Base-by-base conservation (phyloP, 2,329 filamentous ascomycete species). In the Xylariaceae sp. region DNA sequence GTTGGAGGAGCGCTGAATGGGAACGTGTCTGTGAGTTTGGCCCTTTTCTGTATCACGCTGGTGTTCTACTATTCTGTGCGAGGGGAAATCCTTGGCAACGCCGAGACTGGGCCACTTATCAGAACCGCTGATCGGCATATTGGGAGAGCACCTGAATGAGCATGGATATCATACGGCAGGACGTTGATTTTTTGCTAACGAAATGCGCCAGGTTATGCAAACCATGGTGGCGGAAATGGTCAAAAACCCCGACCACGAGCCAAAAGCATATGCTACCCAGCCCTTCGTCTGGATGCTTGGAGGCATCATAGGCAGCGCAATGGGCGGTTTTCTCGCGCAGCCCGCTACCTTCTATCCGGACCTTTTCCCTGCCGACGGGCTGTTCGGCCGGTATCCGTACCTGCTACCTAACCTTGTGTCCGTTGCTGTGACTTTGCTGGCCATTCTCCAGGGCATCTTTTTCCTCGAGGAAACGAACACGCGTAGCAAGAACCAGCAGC, bases 391-490 rank as follows among this genome's bases (percentile, higher is more conserved):
- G 7, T 87, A 83, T 52, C 85, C 86, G 0, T 90, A 87, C 51
- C 70, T 87, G n/a, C 65, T 76, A 4, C 84, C 84, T 1, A 88
- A 87, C 52, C 52, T 87, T 1, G 67, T 85, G 38, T 78, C 81
- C 0, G 81, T 82, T 1, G 67, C 61, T 2, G 69, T 86, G 9
- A 69, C 87, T 24, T 49, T 78, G 2, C 49, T 85, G 4, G 83
- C 87, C 49, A 69, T 86, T 26, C 54, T 78, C 8, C 55, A 86
- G 36, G 76, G 79, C n/a, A 67, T 74, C 35, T 55, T 85, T 19
- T 82, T 84, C 51, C 65, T 89, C 15, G 65, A 69, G 26, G 67
- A 70, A 51, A 70, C 67, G 0, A 66, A 67, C 24, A 56, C 63
- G 4, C 48, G 50, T 7, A n/a, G 42, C 2, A 45, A 39, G 28